Evolutionary conservation across 352 stramenopile genomes (phyloP), one percentile per base, ranked within the genome.

Genomic region (Phytophthora uliginosa): DNA sequence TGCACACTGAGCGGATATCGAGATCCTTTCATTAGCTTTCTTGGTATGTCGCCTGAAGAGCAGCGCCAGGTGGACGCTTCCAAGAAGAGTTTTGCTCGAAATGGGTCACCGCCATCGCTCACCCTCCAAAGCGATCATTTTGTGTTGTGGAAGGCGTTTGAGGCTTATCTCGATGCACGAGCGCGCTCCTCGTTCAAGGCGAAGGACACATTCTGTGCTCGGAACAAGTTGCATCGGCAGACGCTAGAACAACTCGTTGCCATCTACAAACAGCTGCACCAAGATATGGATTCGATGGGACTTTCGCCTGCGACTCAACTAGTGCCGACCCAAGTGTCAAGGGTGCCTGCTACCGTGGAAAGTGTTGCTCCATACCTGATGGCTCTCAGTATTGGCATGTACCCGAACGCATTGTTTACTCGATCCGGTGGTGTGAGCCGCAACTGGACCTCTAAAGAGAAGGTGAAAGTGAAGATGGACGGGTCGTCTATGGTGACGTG

Each of bases 371-470:
- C 81, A 18, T 95, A 83, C 63, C 79, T 92, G 54, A 91, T 93
- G 84, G 73, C 86, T 7, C 74, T 94, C 2, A 86, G 82, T 59
- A 78, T 83, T 2, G 86, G 86, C 0, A 84, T 95, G 76, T 95
- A 94, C 61, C 89, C 89, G 52, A 95, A 95, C 54, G 76, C 87
- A 15, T 71, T 95, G 42, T 94, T 83, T 56, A 76, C 76, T 13
- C 71, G 71, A 9, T 76, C 71, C 4, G 70, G 72, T 31, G 66
- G 67, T 0, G 72, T 79, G 7, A 88, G 71, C 38, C 81, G 81
- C 20, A 92, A 92, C 60, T 95, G 85, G 83, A 92, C 75, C 40
- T 93, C 89, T 28, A 92, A 91, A 69, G 86, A 95, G 56, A 94
- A 94, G 59, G 84, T 94, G 15, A 94, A 94, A 59, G 88, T 95